These are phyloP conservation scores for Balakata baccata DNA, from an alignment of 345 rosid species.

Conservation along the genomic window DNA sequence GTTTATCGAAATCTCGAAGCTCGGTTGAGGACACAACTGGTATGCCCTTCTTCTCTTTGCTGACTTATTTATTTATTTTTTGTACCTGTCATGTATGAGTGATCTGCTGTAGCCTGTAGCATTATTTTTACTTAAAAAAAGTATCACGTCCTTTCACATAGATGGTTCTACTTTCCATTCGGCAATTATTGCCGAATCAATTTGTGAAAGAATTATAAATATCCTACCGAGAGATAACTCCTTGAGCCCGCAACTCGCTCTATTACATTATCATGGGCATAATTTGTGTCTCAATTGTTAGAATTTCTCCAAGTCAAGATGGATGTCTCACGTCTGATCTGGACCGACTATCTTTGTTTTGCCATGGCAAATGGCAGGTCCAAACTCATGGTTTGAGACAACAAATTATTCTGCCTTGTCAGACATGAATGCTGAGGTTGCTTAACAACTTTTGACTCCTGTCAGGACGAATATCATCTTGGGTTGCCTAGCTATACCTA, in stretches of 20 bases:
- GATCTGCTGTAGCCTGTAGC: not conserved
- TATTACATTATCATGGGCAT: not conserved
- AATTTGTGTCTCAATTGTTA: no score
- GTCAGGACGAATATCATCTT: not conserved
- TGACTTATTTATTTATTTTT: no score
- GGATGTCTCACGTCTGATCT: not conserved
- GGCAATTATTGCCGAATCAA: no score
- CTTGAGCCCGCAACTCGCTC: not conserved
- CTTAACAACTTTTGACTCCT: not conserved
- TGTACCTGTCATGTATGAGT: no score
- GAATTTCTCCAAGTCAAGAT: not conserved
- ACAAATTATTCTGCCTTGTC: not conserved
- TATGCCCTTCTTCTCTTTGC: constrained; percentile 24
- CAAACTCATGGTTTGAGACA: not conserved
- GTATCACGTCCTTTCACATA: not conserved
- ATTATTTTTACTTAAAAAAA: not conserved
- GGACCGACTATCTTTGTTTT: not conserved
- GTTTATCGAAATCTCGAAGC: constrained; percentile 75
- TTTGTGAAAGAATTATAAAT: not conserved
- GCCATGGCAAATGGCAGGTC: not conserved
- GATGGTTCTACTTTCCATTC: no score
- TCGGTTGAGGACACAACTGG: constrained; percentile 89
- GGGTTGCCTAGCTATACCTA: not conserved
- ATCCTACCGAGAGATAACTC: not conserved
- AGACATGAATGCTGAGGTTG: not conserved